A percentile compares a stretch with the other conserved stretches of the same genome.
Evolutionary conservation across 1,139 yeast species (phyloP).

Genomic region (Geotrichum macrosporum): DNA sequence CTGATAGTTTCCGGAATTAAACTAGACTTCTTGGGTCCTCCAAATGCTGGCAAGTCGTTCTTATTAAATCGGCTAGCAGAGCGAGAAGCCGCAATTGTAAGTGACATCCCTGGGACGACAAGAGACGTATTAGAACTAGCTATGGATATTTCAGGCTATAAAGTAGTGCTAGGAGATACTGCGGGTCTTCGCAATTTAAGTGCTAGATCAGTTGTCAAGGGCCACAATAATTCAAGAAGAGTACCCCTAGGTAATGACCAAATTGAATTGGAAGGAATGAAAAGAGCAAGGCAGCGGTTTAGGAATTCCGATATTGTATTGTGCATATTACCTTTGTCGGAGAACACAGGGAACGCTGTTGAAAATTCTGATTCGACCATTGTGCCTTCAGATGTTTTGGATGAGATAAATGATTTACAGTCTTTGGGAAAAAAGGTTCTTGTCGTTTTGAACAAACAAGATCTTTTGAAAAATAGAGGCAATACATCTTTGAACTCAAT

Average conservation of each 20-base stretch:
- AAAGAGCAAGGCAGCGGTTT: constrained; percentile 60
- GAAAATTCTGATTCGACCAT: background rate
- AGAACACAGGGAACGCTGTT: background rate
- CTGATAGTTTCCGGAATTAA: constrained; percentile 69
- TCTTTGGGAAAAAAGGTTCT: constrained; percentile 26
- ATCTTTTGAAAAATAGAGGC: constrained; percentile 23
- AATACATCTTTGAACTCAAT: constrained; percentile 14
- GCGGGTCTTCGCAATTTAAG: constrained; percentile 73
- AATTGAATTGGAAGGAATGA: constrained; percentile 81
- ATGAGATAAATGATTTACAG: constrained; percentile 31
- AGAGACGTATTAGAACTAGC: constrained; percentile 83
- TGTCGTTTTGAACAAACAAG: constrained; percentile 37
- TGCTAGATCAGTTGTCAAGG: constrained; percentile 6
- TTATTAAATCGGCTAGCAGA: constrained; percentile 67
- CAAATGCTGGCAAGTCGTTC: constrained; percentile 95
- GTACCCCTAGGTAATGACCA: constrained; percentile 39
- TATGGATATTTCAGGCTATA: constrained; percentile 76
- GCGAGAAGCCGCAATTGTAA: constrained; percentile 86
- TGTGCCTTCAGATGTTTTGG: constrained; percentile 24
- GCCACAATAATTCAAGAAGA: constrained; percentile 8
- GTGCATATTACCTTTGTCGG: constrained; percentile 34
- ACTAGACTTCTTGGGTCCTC: constrained; percentile 77
- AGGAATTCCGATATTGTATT: constrained; percentile 59
- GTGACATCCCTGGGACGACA: constrained; percentile 91
- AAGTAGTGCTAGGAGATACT: constrained; percentile 82